Conservation (phyloP, 805 yeast species). For the Monosporozyma aerobia region DNA sequence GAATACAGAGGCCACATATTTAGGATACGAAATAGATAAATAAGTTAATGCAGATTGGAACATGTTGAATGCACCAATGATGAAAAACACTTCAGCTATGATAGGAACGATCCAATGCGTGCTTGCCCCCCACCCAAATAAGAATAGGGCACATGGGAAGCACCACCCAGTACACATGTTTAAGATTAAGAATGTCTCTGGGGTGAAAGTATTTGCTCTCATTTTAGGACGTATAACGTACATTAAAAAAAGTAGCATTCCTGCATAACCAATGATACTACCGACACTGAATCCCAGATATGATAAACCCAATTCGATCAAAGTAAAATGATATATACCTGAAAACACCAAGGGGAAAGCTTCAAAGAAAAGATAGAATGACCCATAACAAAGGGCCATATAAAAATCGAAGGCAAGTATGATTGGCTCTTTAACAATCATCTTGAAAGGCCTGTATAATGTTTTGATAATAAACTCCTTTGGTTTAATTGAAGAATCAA, state of each 20-base stretch:
- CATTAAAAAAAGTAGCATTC: conserved; percentile 22
- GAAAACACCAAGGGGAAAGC: conserved; percentile 49
- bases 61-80: conserved; percentile 34
- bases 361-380: conserved; percentile 49
- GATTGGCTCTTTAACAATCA: conserved; percentile 47
- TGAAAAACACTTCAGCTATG: conserved; percentile 35
- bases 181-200: conserved; percentile 36
- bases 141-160: conserved; percentile 37
- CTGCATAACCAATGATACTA: conserved; percentile 31
- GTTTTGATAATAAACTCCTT: conserved; percentile 23
- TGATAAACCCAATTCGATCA: conserved; percentile 31
- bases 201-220: conserved; percentile 24
- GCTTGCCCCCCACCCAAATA: conserved; percentile 44
- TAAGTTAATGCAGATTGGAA: conserved; percentile 47
- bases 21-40: conserved; percentile 39
- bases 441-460: conserved; percentile 41
- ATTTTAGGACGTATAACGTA: conserved; percentile 23
- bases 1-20: conserved; percentile 48
- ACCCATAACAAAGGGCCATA: conserved; percentile 44
- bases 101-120: conserved; percentile 45
- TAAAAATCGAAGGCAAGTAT: conserved; percentile 45
- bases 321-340: conserved; percentile 31
- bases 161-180: conserved; percentile 35
- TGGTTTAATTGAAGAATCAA: conserved; percentile 19
- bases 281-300: conserved; percentile 43